Percentiles rank a stretch among this genome's conserved stretches.
Conservation (phyloP, 108 stramenopile species). For the Stephanodiscus triporus region DNA sequence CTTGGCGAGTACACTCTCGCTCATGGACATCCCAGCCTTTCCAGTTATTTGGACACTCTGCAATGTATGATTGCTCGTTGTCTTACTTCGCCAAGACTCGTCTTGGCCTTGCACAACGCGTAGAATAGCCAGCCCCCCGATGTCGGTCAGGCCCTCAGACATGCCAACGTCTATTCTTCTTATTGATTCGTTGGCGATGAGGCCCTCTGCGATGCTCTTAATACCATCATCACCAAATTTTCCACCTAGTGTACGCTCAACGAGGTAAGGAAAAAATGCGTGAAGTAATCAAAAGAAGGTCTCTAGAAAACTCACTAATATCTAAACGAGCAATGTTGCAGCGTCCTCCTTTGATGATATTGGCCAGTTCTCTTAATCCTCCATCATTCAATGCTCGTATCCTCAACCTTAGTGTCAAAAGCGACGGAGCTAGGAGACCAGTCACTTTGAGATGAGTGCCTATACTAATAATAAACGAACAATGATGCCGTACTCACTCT, state of each 20-base stretch:
- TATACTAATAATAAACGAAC: neutral
- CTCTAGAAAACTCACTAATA: neutral
- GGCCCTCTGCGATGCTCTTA: slow-evolving; percentile 35
- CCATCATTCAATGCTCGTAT: slow-evolving; percentile 11
- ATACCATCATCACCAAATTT: slow-evolving; percentile 40
- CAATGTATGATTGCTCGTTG: slow-evolving; percentile 31
- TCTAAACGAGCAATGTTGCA: neutral
- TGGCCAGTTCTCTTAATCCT: slow-evolving; percentile 1
- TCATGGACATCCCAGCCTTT: slow-evolving; percentile 16
- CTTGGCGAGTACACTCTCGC: slow-evolving; percentile 14
- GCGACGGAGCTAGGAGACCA: neutral
- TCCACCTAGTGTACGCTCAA: neutral
- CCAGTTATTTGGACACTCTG: slow-evolving; percentile 39
- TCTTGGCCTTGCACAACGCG: slow-evolving; percentile 15
- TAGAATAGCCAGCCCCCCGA: slow-evolving; percentile 25
- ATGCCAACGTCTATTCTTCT: slow-evolving; percentile 34
- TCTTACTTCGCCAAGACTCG: slow-evolving; percentile 29
- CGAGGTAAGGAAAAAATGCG: neutral
- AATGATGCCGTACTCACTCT: slow-evolving; percentile 13
- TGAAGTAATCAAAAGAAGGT: neutral
- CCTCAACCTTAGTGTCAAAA: slow-evolving; percentile 9
- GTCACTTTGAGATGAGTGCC: neutral
- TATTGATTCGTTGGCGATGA: slow-evolving; percentile 27
- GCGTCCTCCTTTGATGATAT: neutral
- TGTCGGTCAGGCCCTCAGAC: slow-evolving; percentile 21